Percentiles rank a stretch among this genome's conserved stretches.
Conservation (phyloP, 345 rosid species). For the Arabis hirsuta region DNA sequence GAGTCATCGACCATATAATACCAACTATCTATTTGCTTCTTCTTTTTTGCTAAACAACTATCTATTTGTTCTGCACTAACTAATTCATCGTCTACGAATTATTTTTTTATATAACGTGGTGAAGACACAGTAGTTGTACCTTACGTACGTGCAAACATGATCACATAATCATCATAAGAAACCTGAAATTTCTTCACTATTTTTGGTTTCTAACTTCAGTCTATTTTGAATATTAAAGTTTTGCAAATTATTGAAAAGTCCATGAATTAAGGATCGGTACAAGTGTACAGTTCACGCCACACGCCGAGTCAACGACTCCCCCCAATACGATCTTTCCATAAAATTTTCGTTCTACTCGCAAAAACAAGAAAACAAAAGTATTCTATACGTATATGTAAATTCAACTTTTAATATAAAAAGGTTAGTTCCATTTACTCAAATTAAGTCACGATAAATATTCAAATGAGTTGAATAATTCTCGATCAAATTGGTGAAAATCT, state of each 20-base stretch:
- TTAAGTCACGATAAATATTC: conserved; percentile 2
- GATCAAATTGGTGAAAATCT: conserved; percentile 22
- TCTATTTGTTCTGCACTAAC: too few relatives aligned
- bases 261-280: conserved; percentile 1
- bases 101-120: neutral
- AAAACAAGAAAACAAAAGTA: neutral
- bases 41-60: too few relatives aligned
- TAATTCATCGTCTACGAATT: too few relatives aligned
- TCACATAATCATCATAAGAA: neutral
- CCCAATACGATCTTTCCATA: neutral
- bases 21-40: too few relatives aligned
- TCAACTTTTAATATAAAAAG: neutral
- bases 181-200: neutral
- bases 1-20: too few relatives aligned
- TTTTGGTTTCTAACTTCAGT: neutral
- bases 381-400: conserved; percentile 2
- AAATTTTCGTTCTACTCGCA: conserved; percentile 11
- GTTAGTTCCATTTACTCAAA: neutral
- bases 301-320: conserved; percentile 9
- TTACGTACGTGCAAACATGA: conserved; percentile 14
- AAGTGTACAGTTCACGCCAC: conserved; percentile 1
- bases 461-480: conserved; percentile 29
- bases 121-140: neutral
- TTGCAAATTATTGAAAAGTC: neutral
- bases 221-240: neutral